Percentiles rank a stretch among this genome's conserved stretches.
Conservation (phyloP, 176 grass and related monocot genomes). For the Puya raimondii region DNA sequence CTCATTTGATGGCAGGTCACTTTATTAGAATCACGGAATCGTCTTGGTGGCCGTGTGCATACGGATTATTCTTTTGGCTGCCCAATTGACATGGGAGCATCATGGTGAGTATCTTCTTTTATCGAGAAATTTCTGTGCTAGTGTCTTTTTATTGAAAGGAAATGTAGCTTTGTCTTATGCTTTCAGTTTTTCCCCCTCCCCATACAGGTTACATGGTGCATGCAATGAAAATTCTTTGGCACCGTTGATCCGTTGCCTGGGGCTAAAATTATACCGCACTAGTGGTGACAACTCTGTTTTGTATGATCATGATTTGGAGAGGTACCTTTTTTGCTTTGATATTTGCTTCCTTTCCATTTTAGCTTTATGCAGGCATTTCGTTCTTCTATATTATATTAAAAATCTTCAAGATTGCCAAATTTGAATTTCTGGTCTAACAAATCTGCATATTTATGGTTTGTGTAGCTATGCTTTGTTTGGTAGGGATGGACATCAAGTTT, state of each 20-base stretch:
- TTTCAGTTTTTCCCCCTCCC: conserved; percentile 14
- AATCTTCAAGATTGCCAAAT: background rate
- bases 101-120: conserved; percentile 55
- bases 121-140: conserved; percentile 10
- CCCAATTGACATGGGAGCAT: conserved; percentile 96
- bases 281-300: conserved; percentile 95
- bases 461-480: conserved; percentile 88
- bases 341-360: conserved; percentile 6
- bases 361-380: conserved; percentile 2
- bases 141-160: conserved; percentile 15
- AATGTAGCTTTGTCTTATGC: conserved; percentile 16
- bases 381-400: background rate
- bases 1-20: conserved; percentile 36
- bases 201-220: conserved; percentile 88
- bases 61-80: conserved; percentile 98
- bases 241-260: conserved; percentile 81
- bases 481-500: conserved; percentile 75
- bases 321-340: conserved; percentile 31
- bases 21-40: conserved; percentile 72
- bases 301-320: conserved; percentile 98
- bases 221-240: conserved; percentile 98
- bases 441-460: conserved; percentile 5
- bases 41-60: conserved; percentile 83
- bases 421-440: background rate
- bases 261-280: conserved; percentile 89